Percentiles rank a stretch among this genome's conserved stretches.
These are phyloP conservation scores for Helianthus tuberosus DNA, from an alignment of 129 eudicot genomes.

Conservation along the genomic window DNA sequence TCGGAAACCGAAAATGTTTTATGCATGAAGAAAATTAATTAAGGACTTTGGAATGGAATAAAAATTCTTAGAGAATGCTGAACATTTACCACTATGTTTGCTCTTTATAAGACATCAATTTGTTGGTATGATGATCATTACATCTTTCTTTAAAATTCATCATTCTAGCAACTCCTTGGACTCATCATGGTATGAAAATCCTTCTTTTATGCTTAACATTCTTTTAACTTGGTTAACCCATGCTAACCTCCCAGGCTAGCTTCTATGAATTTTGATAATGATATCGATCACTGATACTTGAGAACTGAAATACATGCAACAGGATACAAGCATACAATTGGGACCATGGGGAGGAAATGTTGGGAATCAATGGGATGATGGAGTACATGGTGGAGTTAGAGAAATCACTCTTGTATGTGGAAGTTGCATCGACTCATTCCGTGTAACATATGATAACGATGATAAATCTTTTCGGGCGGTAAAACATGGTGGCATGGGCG, in stretches of 20 bases:
- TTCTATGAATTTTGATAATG: not conserved
- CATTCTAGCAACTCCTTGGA: too few relatives aligned
- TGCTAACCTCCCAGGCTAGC: not conserved
- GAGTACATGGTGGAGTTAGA: conserved; percentile 54
- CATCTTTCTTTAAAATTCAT: too few relatives aligned
- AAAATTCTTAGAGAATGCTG: too few relatives aligned
- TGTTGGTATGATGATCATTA: too few relatives aligned
- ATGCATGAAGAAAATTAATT: too few relatives aligned
- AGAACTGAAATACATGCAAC: not conserved
- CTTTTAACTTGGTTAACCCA: not conserved
- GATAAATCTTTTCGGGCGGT: conserved; percentile 46
- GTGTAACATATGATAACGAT: conserved; percentile 53
- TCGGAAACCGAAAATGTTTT: too few relatives aligned
- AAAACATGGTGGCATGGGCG: conserved; percentile 78
- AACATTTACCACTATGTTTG: too few relatives aligned
- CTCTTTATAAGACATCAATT: too few relatives aligned
- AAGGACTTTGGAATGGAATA: too few relatives aligned
- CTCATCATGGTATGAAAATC: conserved; percentile 1
- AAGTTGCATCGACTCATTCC: conserved; percentile 63
- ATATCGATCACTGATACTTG: not conserved
- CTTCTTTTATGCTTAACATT: not conserved
- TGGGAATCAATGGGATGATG: conserved; percentile 60
- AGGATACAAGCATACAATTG: conserved; percentile 29
- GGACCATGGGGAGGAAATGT: conserved; percentile 80
- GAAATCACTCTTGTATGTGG: conserved; percentile 52